Evolutionary conservation across 2,329 filamentous ascomycete species (phyloP).

Genomic region (Diaporthe longicolla): DNA sequence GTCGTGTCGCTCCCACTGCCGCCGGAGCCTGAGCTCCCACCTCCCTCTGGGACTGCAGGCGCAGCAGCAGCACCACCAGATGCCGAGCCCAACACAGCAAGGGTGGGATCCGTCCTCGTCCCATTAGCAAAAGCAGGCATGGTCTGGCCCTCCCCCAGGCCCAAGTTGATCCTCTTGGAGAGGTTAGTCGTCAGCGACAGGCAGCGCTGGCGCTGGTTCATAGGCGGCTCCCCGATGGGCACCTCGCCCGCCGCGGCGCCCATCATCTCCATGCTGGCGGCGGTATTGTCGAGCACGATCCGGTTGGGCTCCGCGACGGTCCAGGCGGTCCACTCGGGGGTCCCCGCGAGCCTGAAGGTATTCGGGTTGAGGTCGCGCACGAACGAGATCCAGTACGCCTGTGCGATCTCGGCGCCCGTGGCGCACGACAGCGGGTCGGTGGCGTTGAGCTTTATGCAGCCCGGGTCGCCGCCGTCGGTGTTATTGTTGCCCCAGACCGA

Average conservation of each 20-base stretch:
- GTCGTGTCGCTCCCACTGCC: constrained; percentile 10
- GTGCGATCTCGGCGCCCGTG: constrained; percentile 29
- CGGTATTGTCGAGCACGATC: constrained; percentile 23
- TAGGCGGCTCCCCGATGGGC: constrained; percentile 23
- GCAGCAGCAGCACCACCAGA: not conserved
- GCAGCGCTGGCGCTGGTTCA: constrained; percentile 40
- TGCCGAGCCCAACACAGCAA: constrained; percentile 9
- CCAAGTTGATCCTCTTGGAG: constrained; percentile 26
- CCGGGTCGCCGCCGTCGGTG: constrained; percentile 36
- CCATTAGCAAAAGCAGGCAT: constrained; percentile 33
- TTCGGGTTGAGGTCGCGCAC: constrained; percentile 42
- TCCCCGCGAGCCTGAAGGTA: constrained; percentile 20
- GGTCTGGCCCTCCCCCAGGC: constrained; percentile 24
- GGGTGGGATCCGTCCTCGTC: constrained; percentile 26
- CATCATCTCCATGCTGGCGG: constrained; percentile 36
- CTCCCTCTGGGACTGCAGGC: not conserved
- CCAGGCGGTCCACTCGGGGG: constrained; percentile 43
- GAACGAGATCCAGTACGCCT: constrained; percentile 44
- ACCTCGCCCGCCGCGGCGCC: constrained; percentile 32
- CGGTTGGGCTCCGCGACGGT: constrained; percentile 17
- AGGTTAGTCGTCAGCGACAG: not conserved
- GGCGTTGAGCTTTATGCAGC: constrained; percentile 15
- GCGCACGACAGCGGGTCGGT: constrained; percentile 36
- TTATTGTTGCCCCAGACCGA: constrained; percentile 38
- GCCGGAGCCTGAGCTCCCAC: not conserved